Evolutionary conservation across 2,329 filamentous ascomycete genomes (phyloP).

Genomic region (Monosporascus sp.): DNA sequence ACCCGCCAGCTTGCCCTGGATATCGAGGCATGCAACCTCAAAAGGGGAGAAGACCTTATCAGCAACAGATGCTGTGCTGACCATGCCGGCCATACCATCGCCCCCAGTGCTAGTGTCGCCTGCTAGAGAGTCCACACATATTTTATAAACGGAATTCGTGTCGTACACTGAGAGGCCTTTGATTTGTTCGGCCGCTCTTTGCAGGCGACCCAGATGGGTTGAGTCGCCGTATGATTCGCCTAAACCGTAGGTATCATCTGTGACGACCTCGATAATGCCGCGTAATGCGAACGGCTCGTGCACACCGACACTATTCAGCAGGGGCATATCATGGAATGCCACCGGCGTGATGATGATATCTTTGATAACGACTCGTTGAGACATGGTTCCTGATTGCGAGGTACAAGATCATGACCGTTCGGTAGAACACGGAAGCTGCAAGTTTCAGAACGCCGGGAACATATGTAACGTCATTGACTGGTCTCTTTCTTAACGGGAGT

Average conservation of each 20-base stretch:
- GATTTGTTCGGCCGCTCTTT: slow-evolving; percentile 25
- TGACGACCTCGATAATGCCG: slow-evolving; percentile 35
- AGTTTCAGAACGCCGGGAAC: too few relatives aligned
- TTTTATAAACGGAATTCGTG: slow-evolving; percentile 21
- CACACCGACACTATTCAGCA: slow-evolving; percentile 38
- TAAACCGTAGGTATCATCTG: slow-evolving; percentile 29
- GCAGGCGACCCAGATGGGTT: slow-evolving; percentile 30
- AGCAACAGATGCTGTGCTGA: slow-evolving; percentile 34
- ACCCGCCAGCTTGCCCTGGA: slow-evolving; percentile 35
- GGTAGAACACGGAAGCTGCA: too few relatives aligned
- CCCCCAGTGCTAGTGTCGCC: slow-evolving; percentile 17
- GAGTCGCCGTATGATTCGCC: slow-evolving; percentile 38
- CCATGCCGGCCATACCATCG: slow-evolving; percentile 31
- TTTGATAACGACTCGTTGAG: slow-evolving; percentile 25
- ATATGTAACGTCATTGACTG: too few relatives aligned
- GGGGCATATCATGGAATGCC: slow-evolving; percentile 39
- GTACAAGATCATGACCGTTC: too few relatives aligned
- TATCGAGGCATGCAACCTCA: slow-evolving; percentile 37
- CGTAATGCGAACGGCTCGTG: slow-evolving; percentile 38
- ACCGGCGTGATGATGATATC: slow-evolving; percentile 37
- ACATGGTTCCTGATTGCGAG: slow-evolving; percentile 14
- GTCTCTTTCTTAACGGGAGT: too few relatives aligned
- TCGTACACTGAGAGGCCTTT: slow-evolving; percentile 25
- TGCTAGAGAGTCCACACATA: slow-evolving; percentile 15
- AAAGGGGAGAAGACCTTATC: slow-evolving; percentile 39